Conservation (phyloP, 1,139 yeast species). For the Nakaseomyces delphensis region DNA sequence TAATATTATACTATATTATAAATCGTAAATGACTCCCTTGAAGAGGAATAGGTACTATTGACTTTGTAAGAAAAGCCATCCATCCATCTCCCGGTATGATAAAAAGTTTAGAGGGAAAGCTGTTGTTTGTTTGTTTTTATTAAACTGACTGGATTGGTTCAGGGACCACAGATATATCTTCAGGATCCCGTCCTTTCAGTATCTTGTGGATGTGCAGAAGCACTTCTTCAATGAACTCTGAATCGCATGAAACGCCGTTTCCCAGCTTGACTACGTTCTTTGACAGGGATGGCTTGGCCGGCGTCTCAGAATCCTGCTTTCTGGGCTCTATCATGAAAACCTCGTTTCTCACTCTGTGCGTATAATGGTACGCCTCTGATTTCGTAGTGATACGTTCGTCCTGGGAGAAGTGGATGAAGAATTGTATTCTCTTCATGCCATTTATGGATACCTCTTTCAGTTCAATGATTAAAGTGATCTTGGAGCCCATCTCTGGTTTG, state of each 20-base stretch:
- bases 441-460: constrained; percentile 24
- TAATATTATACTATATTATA: too few species aligned
- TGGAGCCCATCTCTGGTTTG: constrained; percentile 22
- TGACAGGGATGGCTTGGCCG: constrained; percentile 8
- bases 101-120: neutral
- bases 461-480: constrained; percentile 25
- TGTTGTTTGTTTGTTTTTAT: neutral
- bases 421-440: constrained; percentile 21
- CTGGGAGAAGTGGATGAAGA: constrained; percentile 26
- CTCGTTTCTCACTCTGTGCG: constrained; percentile 25
- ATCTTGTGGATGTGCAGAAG: constrained; percentile 25
- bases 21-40: too few species aligned
- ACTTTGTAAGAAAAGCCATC: too few species aligned
- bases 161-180: neutral
- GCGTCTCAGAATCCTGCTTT: constrained; percentile 6
- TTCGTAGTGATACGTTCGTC: constrained; percentile 27
- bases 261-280: constrained; percentile 20
- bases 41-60: too few species aligned
- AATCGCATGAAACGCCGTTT: constrained; percentile 28
- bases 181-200: neutral
- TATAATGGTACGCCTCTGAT: constrained; percentile 23
- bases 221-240: constrained; percentile 23
- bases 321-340: constrained; percentile 24
- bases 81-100: too few species aligned
- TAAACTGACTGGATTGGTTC: neutral